These are phyloP conservation scores for Stipa capillata DNA, from an alignment of 176 grass and related monocot species.

Conservation along the genomic window DNA sequence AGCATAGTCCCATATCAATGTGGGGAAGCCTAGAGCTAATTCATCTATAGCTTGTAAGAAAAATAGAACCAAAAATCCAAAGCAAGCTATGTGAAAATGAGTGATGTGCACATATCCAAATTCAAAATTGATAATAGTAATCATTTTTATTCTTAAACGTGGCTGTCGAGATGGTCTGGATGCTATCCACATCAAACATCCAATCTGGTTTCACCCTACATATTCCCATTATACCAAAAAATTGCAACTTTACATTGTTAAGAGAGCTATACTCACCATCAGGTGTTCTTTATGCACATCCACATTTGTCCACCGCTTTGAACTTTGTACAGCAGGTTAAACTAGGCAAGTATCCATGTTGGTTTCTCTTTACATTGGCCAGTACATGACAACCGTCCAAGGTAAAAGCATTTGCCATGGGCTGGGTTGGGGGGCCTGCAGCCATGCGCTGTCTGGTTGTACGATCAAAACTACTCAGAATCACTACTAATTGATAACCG, in stretches of 20 bases:
- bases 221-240: not conserved
- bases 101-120: not conserved
- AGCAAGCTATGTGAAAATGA: not conserved
- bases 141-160: not conserved
- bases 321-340: conserved; percentile 30
- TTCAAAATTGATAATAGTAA: too few relatives aligned
- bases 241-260: not conserved
- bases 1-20: not conserved
- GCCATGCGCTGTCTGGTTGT: too few relatives aligned
- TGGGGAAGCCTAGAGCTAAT: not conserved
- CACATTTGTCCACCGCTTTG: conserved; percentile 14
- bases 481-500: conserved; percentile 53
- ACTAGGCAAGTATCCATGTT: conserved; percentile 15
- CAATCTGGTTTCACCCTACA: not conserved
- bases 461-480: conserved; percentile 54
- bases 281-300: conserved; percentile 23
- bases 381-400: not conserved
- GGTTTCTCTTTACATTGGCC: conserved; percentile 24
- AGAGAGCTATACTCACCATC: conserved; percentile 21
- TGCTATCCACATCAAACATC: not conserved
- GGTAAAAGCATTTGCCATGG: too few relatives aligned
- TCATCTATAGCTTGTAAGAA: not conserved
- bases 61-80: not conserved
- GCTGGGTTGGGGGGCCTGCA: too few relatives aligned
- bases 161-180: not conserved